These are phyloP conservation scores for Cryphonectria carpinicola DNA, from an alignment of 2,329 filamentous ascomycete genomes.

Conservation along the genomic window DNA sequence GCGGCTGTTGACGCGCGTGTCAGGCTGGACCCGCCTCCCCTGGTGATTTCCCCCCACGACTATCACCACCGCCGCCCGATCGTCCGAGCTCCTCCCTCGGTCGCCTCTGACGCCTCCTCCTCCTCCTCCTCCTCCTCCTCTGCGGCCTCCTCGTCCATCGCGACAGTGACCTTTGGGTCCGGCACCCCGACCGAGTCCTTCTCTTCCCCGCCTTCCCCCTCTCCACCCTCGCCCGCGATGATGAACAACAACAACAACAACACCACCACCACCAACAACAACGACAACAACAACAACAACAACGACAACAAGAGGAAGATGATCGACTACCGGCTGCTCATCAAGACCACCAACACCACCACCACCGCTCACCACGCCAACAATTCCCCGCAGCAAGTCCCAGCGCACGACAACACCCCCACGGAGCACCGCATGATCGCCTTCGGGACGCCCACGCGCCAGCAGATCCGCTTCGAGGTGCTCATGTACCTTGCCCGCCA, in stretches of 20 bases:
- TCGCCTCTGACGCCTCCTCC: neutral
- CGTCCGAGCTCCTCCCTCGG: neutral
- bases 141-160: conserved; percentile 7
- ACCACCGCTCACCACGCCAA: no score
- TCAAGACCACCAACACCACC: conserved; percentile 8
- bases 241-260: neutral
- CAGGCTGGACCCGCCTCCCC: neutral
- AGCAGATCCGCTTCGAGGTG: conserved; percentile 20
- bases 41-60: neutral
- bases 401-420: no score
- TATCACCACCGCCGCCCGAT: neutral
- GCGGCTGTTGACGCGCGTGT: neutral
- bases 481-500: conserved; percentile 19
- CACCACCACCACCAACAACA: no score
- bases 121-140: neutral
- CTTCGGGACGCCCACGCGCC: conserved; percentile 21
- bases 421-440: conserved; percentile 20
- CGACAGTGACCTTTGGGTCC: conserved; percentile 2
- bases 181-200: conserved; percentile 9
- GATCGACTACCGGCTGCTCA: conserved; percentile 26
- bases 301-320: neutral
- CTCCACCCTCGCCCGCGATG: neutral
- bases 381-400: no score
- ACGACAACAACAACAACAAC: neutral
- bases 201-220: neutral